Percentiles rank a stretch among this genome's conserved stretches.
phyloP scores from a whole-genome alignment of 2,329 filamentous ascomycete genomes.

The Alternaria sp. region DNA sequence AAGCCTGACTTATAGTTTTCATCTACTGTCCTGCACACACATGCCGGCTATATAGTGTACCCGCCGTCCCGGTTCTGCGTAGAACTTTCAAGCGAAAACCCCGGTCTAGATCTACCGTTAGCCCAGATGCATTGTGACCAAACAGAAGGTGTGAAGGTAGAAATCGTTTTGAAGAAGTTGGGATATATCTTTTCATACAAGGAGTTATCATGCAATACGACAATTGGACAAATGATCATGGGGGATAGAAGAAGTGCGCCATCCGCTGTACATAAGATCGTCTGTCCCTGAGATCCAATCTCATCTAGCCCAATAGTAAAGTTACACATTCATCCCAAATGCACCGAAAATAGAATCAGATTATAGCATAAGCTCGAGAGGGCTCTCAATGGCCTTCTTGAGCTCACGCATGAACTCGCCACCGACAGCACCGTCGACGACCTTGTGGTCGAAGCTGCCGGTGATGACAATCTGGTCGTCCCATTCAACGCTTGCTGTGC shows the following conservation, averaged over 20 bases:
- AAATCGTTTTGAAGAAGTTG: conserved; percentile 13
- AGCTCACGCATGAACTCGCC: conserved; percentile 96
- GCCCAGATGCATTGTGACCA: neutral
- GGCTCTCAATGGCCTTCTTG: conserved; percentile 98
- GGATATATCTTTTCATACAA: conserved; percentile 26
- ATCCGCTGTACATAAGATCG: conserved; percentile 45
- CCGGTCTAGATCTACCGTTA: neutral
- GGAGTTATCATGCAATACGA: conserved; percentile 19
- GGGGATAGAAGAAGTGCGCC: conserved; percentile 27
- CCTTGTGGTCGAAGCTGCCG: conserved; percentile 98
- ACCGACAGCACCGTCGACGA: conserved; percentile 94
- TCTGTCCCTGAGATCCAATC: conserved; percentile 21
- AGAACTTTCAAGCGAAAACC: neutral
- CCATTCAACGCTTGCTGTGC: conserved; percentile 77
- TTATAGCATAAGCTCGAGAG: conserved; percentile 90
- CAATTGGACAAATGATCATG: conserved; percentile 18
- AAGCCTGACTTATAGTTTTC: neutral
- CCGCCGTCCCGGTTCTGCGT: neutral
- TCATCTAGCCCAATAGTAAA: conserved; percentile 28
- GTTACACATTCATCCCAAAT: conserved; percentile 30
- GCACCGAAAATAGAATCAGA: conserved; percentile 20
- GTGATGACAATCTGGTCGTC: conserved; percentile 97
- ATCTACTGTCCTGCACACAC: conserved; percentile 11
- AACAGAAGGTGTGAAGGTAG: neutral
- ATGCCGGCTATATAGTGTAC: conserved; percentile 3